Percentiles rank a stretch among this genome's conserved stretches.
Evolutionary conservation across 495 filamentous ascomycete genomes (phyloP).

Genomic region (Oidiodendron maius): DNA sequence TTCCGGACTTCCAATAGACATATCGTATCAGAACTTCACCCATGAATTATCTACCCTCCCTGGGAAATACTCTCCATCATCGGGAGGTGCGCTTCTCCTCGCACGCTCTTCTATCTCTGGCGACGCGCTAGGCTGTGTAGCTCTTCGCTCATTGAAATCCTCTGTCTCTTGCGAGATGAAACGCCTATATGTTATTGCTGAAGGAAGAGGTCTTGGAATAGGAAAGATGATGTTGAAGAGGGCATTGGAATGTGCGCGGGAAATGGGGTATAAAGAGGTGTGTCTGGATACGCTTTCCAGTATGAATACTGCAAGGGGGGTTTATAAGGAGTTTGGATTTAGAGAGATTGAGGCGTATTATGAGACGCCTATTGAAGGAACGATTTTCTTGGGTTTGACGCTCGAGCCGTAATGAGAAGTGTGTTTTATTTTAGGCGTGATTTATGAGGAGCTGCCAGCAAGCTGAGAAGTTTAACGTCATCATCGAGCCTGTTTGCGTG

Average conservation of each 20-base stretch:
- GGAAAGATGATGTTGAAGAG: slow-evolving; percentile 39
- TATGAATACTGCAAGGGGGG: slow-evolving; percentile 44
- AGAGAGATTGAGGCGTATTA: slow-evolving; percentile 49
- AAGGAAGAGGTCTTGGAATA: slow-evolving; percentile 40
- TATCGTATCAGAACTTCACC: slow-evolving; percentile 52
- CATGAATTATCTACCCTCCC: slow-evolving; percentile 46
- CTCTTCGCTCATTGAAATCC: slow-evolving; percentile 27
- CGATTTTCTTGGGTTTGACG: too few relatives aligned
- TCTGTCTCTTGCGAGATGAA: slow-evolving; percentile 50
- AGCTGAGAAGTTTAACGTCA: too few relatives aligned
- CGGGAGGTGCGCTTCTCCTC: slow-evolving; percentile 38
- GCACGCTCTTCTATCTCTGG: slow-evolving; percentile 23
- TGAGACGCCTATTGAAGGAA: slow-evolving; percentile 46
- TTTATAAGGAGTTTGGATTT: slow-evolving; percentile 51
- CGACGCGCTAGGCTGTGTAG: slow-evolving; percentile 46
- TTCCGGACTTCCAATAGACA: slow-evolving; percentile 45
- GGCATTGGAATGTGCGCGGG: slow-evolving; percentile 37
- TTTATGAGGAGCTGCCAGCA: too few relatives aligned
- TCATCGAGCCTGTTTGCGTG: too few relatives aligned
- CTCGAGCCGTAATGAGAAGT: too few relatives aligned
- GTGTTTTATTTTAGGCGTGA: too few relatives aligned
- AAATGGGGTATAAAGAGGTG: slow-evolving; percentile 47
- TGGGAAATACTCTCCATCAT: slow-evolving; percentile 43
- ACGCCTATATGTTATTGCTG: slow-evolving; percentile 44
- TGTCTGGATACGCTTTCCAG: slow-evolving; percentile 50